A percentile compares a stretch with the other conserved stretches of the same genome.
Conservation (phyloP, 441 rosid species). For the Euphorbia neoarborescens region DNA sequence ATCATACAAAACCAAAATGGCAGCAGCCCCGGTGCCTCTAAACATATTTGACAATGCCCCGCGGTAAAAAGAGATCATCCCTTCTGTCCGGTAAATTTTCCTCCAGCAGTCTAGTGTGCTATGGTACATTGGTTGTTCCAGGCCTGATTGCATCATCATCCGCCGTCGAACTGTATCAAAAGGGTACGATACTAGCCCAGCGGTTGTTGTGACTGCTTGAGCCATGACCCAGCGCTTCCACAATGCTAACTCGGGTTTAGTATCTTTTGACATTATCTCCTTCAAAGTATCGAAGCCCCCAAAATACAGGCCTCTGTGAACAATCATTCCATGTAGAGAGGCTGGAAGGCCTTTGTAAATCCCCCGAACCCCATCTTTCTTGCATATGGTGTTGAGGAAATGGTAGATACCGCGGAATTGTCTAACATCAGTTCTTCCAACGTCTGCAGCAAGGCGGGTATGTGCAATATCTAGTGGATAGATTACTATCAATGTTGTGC, state of each 20-base stretch:
- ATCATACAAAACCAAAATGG: constrained; percentile 75
- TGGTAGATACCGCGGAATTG: constrained; percentile 75
- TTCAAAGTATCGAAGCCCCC: constrained; percentile 89
- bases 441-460: constrained; percentile 93
- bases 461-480: constrained; percentile 95
- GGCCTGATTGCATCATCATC: constrained; percentile 95
- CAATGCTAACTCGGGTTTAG: constrained; percentile 48
- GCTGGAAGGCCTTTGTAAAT: constrained; percentile 86
- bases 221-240: constrained; percentile 93
- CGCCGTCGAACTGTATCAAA: constrained; percentile 78
- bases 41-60: constrained; percentile 80
- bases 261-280: constrained; percentile 54
- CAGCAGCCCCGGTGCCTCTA: constrained; percentile 87
- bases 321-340: constrained; percentile 72
- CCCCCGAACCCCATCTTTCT: constrained; percentile 70
- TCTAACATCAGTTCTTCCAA: constrained; percentile 64
- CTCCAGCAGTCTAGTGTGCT: constrained; percentile 76
- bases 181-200: constrained; percentile 79
- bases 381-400: constrained; percentile 56
- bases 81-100: constrained; percentile 63
- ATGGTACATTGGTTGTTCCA: constrained; percentile 57
- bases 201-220: constrained; percentile 82
- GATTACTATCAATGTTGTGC: constrained; percentile 65
- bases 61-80: constrained; percentile 72
- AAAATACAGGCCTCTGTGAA: constrained; percentile 79